Conservation (phyloP, 2,329 filamentous ascomycete genomes). For the Colletotrichum orchidophilum region DNA sequence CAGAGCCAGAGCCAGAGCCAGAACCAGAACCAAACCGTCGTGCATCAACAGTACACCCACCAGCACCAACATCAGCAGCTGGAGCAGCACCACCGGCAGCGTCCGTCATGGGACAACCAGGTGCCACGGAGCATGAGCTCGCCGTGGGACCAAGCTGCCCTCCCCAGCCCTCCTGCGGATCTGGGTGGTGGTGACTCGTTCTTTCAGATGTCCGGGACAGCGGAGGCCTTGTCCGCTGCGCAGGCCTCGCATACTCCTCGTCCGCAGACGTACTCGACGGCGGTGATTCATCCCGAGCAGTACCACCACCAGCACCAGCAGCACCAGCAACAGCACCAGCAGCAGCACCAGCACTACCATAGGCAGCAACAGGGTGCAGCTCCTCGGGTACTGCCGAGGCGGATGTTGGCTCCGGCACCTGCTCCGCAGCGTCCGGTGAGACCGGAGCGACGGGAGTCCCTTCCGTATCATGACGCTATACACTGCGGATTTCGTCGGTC, state of each 20-base stretch:
- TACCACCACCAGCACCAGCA: not conserved
- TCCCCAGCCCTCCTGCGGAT: constrained; percentile 8
- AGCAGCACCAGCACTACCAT: not conserved
- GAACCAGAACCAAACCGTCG: not conserved
- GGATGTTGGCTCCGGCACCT: not conserved
- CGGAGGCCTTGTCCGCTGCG: not conserved
- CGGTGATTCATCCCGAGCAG: not conserved
- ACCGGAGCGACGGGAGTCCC: not conserved
- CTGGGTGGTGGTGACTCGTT: not conserved
- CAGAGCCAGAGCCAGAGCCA: not conserved
- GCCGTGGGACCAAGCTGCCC: not conserved
- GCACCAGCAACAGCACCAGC: not conserved
- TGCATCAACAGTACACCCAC: not conserved
- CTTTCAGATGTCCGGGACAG: not conserved
- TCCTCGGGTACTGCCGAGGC: not conserved
- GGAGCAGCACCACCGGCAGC: not conserved
- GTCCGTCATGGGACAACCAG: not conserved
- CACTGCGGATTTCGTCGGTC: not conserved
- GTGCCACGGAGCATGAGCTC: not conserved
- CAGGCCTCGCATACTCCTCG: not conserved
- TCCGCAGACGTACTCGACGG: not conserved
- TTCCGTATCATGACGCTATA: not conserved
- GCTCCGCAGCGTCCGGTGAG: not conserved
- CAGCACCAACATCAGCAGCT: not conserved
- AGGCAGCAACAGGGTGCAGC: not conserved